Evolutionary conservation across 768 basidiomycete genomes (phyloP).

Genomic region (Tricholoma sp.): DNA sequence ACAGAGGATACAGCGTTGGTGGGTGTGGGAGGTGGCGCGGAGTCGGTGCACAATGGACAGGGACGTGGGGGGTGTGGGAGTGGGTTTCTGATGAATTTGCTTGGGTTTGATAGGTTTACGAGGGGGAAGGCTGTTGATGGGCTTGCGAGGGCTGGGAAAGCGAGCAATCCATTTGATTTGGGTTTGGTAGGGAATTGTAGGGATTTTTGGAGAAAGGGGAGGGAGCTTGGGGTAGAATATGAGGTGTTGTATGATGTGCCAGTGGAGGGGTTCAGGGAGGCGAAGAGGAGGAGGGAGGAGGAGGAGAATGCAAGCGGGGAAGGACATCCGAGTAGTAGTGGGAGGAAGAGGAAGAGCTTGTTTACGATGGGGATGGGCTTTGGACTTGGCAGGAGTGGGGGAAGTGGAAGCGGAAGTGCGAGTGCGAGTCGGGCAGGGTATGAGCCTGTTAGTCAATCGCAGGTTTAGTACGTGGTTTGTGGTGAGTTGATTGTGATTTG

Average conservation of each 20-base stretch:
- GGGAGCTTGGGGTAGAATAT: conserved; percentile 87
- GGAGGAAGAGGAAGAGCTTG: conserved; percentile 40
- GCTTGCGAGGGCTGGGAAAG: conserved; percentile 67
- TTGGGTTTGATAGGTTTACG: conserved; percentile 93
- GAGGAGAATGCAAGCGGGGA: conserved; percentile 39
- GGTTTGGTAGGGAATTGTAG: conserved; percentile 75
- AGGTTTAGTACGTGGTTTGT: conserved; percentile 25
- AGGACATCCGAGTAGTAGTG: conserved; percentile 21
- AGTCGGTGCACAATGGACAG: conserved; percentile 24
- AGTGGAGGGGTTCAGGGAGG: conserved; percentile 75
- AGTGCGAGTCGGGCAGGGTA: conserved; percentile 53
- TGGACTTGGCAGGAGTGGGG: conserved; percentile 33
- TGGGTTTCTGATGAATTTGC: conserved; percentile 81
- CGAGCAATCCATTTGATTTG: conserved; percentile 89
- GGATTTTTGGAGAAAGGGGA: conserved; percentile 91
- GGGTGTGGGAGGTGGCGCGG: conserved; percentile 18
- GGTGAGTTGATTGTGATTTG: too few species aligned
- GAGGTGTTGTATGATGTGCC: conserved; percentile 88
- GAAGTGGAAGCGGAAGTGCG: conserved; percentile 10
- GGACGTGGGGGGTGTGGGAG: conserved; percentile 42
- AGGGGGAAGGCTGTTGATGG: conserved; percentile 86
- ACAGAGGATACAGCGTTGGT: conserved; percentile 42
- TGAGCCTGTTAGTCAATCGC: conserved; percentile 54
- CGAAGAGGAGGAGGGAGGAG: conserved; percentile 51
- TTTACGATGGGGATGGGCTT: conserved; percentile 42